Evolutionary conservation across 768 basidiomycete genomes (phyloP).

Genomic region (Porpolomopsis calyptriformis): DNA sequence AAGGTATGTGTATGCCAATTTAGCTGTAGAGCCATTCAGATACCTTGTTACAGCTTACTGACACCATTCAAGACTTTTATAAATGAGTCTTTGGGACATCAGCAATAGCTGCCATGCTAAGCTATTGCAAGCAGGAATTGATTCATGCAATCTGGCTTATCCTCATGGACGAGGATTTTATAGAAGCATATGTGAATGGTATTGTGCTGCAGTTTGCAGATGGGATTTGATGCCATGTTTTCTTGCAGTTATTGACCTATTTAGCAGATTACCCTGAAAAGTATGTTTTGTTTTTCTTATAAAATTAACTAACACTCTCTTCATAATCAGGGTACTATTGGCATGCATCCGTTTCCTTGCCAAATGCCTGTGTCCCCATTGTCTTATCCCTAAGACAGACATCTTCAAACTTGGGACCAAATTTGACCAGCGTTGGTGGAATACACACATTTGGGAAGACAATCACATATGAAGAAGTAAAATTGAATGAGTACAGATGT

Average conservation of each 20-base stretch:
- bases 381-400: constrained; percentile 3
- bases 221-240: constrained; percentile 13
- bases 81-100: not conserved
- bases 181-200: constrained; percentile 17
- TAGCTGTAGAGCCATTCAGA: not conserved
- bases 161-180: constrained; percentile 17
- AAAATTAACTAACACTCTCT: constrained; percentile 1
- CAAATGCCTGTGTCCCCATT: constrained; percentile 16
- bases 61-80: constrained; percentile 6
- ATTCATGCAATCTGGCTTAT: constrained; percentile 9
- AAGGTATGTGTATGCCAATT: constrained; percentile 11
- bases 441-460: not conserved
- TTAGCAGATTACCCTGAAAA: constrained; percentile 22
- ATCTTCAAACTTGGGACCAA: constrained; percentile 3
- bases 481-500: not conserved
- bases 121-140: constrained; percentile 17
- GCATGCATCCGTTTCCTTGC: constrained; percentile 14
- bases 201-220: constrained; percentile 19
- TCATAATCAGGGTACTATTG: constrained; percentile 14
- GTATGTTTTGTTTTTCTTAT: not conserved
- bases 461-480: not conserved
- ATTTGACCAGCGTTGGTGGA: not conserved
- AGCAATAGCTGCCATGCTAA: constrained; percentile 4
- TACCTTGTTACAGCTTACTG: constrained; percentile 9
- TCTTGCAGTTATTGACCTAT: constrained; percentile 15